phyloP scores from a whole-genome alignment of 805 yeast species.

The Kazachstania kunashirensis region DNA sequence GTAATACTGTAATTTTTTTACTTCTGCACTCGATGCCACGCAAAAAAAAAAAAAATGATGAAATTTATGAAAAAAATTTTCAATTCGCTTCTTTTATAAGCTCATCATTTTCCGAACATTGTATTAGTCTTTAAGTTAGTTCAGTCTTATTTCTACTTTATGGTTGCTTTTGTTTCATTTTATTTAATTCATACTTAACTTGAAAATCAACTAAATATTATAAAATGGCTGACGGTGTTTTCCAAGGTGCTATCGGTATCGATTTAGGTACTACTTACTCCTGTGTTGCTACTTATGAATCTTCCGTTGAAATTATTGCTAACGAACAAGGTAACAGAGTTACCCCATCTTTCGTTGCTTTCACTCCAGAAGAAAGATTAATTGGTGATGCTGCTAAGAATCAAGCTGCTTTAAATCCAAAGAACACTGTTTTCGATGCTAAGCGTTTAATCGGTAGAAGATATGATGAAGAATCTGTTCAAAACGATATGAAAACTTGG shows the following conservation, averaged over 20 bases:
- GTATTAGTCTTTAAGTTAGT: background rate
- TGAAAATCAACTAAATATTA: too few species aligned
- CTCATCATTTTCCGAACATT: constrained; percentile 1
- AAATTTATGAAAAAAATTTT: constrained; percentile 3
- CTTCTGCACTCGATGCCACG: background rate
- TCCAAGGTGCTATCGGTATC: constrained; percentile 99
- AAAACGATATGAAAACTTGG: constrained; percentile 87
- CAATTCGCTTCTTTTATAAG: constrained; percentile 2
- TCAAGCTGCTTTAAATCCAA: constrained; percentile 72
- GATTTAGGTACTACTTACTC: constrained; percentile 87
- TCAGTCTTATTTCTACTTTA: too few species aligned
- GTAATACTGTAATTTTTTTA: background rate
- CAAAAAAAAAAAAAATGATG: constrained; percentile 2
- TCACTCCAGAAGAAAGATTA: constrained; percentile 67
- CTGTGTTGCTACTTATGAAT: constrained; percentile 72
- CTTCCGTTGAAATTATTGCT: constrained; percentile 70
- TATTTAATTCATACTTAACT: too few species aligned
- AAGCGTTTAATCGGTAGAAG: constrained; percentile 76
- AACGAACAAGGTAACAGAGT: constrained; percentile 93
- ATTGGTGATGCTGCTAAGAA: constrained; percentile 78
- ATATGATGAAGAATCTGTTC: constrained; percentile 65
- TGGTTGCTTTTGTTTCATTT: too few species aligned
- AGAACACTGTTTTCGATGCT: constrained; percentile 72
- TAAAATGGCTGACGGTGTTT: constrained; percentile 97
- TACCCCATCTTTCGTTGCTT: constrained; percentile 71